Conservation (phyloP, 1,139 yeast genomes). For the Casaregolazyma suthepensis region DNA sequence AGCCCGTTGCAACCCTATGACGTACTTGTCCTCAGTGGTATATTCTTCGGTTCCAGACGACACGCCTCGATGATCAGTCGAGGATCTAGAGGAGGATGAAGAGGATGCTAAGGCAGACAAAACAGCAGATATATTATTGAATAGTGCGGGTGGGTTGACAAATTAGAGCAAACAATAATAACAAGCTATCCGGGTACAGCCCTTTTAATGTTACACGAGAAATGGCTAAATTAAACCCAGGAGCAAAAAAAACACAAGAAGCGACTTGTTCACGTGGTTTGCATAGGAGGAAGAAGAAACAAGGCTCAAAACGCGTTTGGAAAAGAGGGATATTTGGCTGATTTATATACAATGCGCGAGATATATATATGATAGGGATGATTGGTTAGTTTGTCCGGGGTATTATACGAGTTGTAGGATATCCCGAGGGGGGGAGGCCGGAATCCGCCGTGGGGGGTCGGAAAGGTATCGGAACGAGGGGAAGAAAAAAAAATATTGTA, state of each 20-base stretch:
- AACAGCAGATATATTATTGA: constrained; percentile 1
- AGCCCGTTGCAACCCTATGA: constrained; percentile 3
- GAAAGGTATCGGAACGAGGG: background rate
- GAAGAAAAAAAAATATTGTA: background rate
- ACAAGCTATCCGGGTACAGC: background rate
- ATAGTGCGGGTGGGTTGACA: background rate
- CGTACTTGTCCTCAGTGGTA: constrained; percentile 2
- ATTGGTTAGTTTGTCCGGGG: background rate
- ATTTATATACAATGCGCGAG: background rate
- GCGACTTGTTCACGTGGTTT: background rate
- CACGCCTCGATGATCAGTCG: constrained; percentile 1
- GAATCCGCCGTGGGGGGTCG: background rate
- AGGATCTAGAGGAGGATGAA: constrained; percentile 3
- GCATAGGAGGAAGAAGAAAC: background rate
- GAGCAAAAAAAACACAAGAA: background rate
- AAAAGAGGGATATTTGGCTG: background rate
- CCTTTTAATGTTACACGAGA: background rate
- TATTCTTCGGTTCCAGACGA: background rate
- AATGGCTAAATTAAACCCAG: background rate
- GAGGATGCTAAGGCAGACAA: constrained; percentile 1
- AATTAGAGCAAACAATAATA: background rate
- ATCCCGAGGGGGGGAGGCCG: background rate
- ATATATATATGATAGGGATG: background rate
- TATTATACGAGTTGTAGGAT: too few species aligned
- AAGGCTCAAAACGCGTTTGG: background rate